These are phyloP conservation scores for Dianthus caryophyllus DNA, from an alignment of 148 eudicot genomes.

Conservation along the genomic window DNA sequence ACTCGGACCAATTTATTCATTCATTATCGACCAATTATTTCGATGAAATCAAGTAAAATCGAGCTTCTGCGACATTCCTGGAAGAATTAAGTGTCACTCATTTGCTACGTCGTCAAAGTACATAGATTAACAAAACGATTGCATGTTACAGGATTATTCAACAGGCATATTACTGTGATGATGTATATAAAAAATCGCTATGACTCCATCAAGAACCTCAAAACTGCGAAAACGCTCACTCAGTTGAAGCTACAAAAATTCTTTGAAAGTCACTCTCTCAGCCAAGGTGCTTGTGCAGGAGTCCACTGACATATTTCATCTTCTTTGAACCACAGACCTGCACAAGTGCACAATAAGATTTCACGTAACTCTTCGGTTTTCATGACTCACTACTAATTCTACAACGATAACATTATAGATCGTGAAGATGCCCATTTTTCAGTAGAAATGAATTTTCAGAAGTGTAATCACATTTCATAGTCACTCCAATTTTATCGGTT, in stretches of 20 bases:
- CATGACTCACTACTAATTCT: too few species aligned
- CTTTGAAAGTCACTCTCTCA: conserved; percentile 46
- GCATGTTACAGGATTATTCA: not conserved
- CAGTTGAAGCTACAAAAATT: not conserved
- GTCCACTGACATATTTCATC: conserved; percentile 83
- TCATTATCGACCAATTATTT: not conserved
- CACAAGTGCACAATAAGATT: too few species aligned
- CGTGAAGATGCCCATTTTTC: too few species aligned
- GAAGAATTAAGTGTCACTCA: not conserved
- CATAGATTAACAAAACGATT: not conserved
- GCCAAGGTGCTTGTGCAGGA: conserved; percentile 76
- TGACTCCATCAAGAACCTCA: conserved; percentile 3
- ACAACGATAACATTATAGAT: too few species aligned
- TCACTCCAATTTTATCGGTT: too few species aligned
- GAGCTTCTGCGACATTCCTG: too few species aligned
- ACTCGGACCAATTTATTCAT: not conserved
- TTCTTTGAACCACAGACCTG: conserved; percentile 94
- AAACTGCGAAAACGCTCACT: conserved; percentile 15
- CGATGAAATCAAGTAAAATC: too few species aligned
- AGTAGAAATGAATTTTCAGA: too few species aligned
- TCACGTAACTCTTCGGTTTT: too few species aligned
- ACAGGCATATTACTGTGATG: not conserved
- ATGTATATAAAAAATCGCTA: not conserved
- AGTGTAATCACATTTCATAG: too few species aligned
- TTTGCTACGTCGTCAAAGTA: not conserved